Percentiles rank a stretch among this genome's conserved stretches.
Evolutionary conservation across 2,329 filamentous ascomycete species (phyloP).

Genomic region (Dactylella cylindrospora): DNA sequence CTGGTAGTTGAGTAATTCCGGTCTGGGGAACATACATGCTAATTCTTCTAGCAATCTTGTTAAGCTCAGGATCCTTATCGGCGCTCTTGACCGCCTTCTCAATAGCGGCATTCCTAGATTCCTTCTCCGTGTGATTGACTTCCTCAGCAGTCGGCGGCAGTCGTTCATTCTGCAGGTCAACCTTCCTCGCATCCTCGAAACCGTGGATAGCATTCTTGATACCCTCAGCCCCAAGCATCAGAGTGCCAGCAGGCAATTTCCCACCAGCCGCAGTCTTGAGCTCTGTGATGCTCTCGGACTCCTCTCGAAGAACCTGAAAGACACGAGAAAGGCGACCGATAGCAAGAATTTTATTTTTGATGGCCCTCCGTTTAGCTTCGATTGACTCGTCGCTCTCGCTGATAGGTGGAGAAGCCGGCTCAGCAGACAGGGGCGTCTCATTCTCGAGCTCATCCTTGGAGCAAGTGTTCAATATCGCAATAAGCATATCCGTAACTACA

Average conservation of each 20-base stretch:
- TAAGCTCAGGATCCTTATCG: slow-evolving; percentile 85
- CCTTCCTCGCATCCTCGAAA: slow-evolving; percentile 95
- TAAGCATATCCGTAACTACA: slow-evolving; percentile 92
- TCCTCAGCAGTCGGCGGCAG: slow-evolving; percentile 91
- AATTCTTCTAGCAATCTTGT: slow-evolving; percentile 82
- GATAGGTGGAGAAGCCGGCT: slow-evolving; percentile 72
- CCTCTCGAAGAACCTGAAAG: slow-evolving; percentile 96
- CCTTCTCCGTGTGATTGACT: slow-evolving; percentile 77
- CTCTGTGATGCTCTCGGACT: slow-evolving; percentile 94
- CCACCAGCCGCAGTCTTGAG: slow-evolving; percentile 95
- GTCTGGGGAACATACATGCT: slow-evolving; percentile 85
- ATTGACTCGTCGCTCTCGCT: slow-evolving; percentile 66
- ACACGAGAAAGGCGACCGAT: slow-evolving; percentile 95
- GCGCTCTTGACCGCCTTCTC: slow-evolving; percentile 84
- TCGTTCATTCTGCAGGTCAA: slow-evolving; percentile 94
- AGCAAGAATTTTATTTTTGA: slow-evolving; percentile 99
- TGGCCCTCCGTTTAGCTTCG: slow-evolving; percentile 91
- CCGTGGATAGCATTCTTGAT: slow-evolving; percentile 98
- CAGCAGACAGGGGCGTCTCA: slow-evolving; percentile 74
- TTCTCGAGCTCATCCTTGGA: slow-evolving; percentile 98
- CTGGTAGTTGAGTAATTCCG: too few relatives aligned
- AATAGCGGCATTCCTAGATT: slow-evolving; percentile 77
- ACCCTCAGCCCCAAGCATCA: slow-evolving; percentile 96
- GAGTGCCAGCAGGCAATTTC: slow-evolving; percentile 85
- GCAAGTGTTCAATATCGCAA: slow-evolving; percentile 95